Conservation (phyloP, 139 green algal genomes). For the Haematococcus lacustris region DNA sequence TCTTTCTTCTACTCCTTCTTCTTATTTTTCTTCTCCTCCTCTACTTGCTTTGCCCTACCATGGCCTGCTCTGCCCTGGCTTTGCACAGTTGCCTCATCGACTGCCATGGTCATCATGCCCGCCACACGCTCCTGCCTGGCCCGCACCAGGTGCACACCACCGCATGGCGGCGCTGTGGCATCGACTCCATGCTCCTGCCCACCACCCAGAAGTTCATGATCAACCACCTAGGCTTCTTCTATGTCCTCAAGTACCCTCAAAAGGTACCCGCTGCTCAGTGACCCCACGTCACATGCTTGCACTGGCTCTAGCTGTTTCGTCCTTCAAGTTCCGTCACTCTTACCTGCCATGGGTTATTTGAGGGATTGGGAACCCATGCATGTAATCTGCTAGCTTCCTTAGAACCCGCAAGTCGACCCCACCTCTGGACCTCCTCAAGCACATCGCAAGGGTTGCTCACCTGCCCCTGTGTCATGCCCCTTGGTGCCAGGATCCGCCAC, state of each 20-base stretch:
- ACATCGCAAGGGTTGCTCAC: neutral
- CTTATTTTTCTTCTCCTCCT: too few relatives aligned
- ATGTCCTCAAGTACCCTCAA: constrained; percentile 41
- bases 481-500: constrained; percentile 14
- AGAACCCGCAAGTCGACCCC: neutral
- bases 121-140: neutral
- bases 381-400: neutral
- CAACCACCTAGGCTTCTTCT: constrained; percentile 43
- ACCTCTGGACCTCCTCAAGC: neutral
- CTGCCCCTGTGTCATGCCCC: neutral
- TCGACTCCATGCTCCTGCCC: constrained; percentile 37
- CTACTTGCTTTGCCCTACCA: too few relatives aligned
- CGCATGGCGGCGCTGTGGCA: constrained; percentile 29
- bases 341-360: neutral
- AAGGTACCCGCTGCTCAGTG: constrained; percentile 13
- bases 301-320: neutral
- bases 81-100: neutral
- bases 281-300: neutral
- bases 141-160: constrained; percentile 25
- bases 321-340: neutral
- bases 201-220: constrained; percentile 48
- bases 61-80: neutral
- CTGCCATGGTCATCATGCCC: neutral
- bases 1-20: too few relatives aligned
- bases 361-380: neutral